Evolutionary conservation across 108 stramenopile genomes (phyloP), one percentile per base, ranked within the genome.

Genomic region (Skeletonema tropicum): DNA sequence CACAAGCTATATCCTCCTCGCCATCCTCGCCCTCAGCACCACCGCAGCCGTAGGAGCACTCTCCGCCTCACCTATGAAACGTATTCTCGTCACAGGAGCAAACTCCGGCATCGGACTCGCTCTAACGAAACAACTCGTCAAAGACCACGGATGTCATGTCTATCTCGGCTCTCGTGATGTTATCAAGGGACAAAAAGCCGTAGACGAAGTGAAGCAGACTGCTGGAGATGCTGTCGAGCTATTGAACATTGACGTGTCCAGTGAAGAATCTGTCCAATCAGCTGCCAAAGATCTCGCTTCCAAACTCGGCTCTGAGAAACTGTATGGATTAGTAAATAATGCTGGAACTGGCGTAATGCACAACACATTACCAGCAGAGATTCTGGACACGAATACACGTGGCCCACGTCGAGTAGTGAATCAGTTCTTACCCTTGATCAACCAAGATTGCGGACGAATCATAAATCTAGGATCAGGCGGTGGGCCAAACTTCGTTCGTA

Each of bases 241-340:
- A 7, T 30, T 91, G 0, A 73, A 68, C 19, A 76, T 91, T 59
- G 88, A 91, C 72, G 83, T 84, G 6, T 60, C 77, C 0, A 73
- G 55, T 30, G 85, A 73, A 11, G 71, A 76, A 14, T 87, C 88
- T 17, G 85, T 91, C 0, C 19, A 58, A 61, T 52, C 75, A 25
- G 90, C 90, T 19, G 87, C 90, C 1, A 39, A 73, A 11, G 31
- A 45, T 10, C 69, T 90, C 32, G 26, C 42, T 3, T 23, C 70
- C 58, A 69, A 57, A 75, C 72, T 80, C 14, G 73, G 73, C 14
- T 48, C 26, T 17, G 64, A 71, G 15, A 73, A 62, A 39, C 63
- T 91, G 12, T 83, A 85, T 64, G 90, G 75, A 11, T 84, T 91
- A 55, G 86, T 91, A 52, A 88, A 88, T 52, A 91, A 91, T 79